Conservation (phyloP, 2,329 filamentous ascomycete genomes). For the Cephalotrichum gorgonifer region DNA sequence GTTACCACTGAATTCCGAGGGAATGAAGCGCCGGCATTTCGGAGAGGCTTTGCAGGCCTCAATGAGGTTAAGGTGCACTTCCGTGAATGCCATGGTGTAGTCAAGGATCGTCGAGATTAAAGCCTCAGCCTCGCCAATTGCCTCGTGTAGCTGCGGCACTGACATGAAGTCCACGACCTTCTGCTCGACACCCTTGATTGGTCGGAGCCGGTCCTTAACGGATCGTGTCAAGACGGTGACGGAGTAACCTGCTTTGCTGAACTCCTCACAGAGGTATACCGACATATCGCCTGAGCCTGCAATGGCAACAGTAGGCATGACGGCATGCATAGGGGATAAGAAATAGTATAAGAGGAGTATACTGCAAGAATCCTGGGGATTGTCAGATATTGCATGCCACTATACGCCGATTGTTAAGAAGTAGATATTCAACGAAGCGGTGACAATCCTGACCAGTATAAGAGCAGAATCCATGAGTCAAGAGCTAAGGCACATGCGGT, state of each 20-base stretch:
- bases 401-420: too few relatives aligned
- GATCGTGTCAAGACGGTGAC: constrained; percentile 8
- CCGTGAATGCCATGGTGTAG: constrained; percentile 6
- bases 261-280: constrained; percentile 9
- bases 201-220: constrained; percentile 1
- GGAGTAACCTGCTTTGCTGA: constrained; percentile 5
- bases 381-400: too few relatives aligned
- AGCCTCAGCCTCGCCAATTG: constrained; percentile 4
- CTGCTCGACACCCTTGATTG: not conserved
- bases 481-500: too few relatives aligned
- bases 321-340: too few relatives aligned
- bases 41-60: constrained; percentile 8
- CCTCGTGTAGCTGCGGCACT: constrained; percentile 1
- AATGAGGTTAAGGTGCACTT: constrained; percentile 9
- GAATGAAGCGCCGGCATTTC: constrained; percentile 10
- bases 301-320: constrained; percentile 6
- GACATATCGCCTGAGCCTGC: constrained; percentile 10
- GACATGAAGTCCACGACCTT: constrained; percentile 4
- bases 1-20: constrained; percentile 10
- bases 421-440: too few relatives aligned
- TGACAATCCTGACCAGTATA: too few relatives aligned
- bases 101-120: constrained; percentile 10
- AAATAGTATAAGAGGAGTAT: too few relatives aligned
- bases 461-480: too few relatives aligned
- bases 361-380: too few relatives aligned